These are phyloP conservation scores for Xerocomus potaroensis DNA, from an alignment of 768 basidiomycete genomes.

Conservation along the genomic window DNA sequence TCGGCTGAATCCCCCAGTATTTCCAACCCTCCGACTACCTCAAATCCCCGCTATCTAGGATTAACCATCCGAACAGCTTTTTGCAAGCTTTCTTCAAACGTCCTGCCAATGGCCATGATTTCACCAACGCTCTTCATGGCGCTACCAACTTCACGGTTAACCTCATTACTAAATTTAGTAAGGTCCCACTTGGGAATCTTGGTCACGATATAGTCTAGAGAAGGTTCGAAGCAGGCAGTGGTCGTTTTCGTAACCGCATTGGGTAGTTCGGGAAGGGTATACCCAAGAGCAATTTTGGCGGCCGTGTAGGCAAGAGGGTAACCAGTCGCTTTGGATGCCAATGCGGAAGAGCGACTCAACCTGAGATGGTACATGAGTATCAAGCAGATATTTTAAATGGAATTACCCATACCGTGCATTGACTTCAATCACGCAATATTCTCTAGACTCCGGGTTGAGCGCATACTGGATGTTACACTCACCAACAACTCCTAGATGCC, in stretches of 20 bases:
- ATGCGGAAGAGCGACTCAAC: slow-evolving; percentile 83
- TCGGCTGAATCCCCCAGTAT: slow-evolving; percentile 65
- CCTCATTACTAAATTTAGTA: slow-evolving; percentile 93
- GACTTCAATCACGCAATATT: slow-evolving; percentile 98
- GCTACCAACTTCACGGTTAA: slow-evolving; percentile 91
- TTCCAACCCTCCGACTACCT: slow-evolving; percentile 86
- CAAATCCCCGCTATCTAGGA: slow-evolving; percentile 94
- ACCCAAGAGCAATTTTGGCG: slow-evolving; percentile 95
- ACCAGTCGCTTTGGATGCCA: slow-evolving; percentile 98
- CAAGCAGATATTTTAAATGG: not conserved
- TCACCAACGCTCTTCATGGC: slow-evolving; percentile 99
- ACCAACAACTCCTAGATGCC: slow-evolving; percentile 88
- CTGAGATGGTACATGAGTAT: slow-evolving; percentile 29
- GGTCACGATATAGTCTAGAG: slow-evolving; percentile 97
- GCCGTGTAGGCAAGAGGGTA: slow-evolving; percentile 99
- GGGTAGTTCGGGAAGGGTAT: slow-evolving; percentile 95
- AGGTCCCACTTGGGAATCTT: slow-evolving; percentile 99
- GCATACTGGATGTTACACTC: slow-evolving; percentile 99
- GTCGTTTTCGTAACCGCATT: slow-evolving; percentile 99
- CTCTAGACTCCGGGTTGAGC: slow-evolving; percentile 84
- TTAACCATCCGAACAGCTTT: slow-evolving; percentile 98
- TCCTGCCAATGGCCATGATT: slow-evolving; percentile 99
- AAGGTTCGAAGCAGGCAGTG: slow-evolving; percentile 98
- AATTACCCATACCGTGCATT: slow-evolving; percentile 67
- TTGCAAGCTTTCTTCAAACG: slow-evolving; percentile 97